Percentiles rank a stretch among this genome's conserved stretches.
These are phyloP conservation scores for Populus davidiana DNA, from an alignment of 345 rosid genomes.

Conservation along the genomic window DNA sequence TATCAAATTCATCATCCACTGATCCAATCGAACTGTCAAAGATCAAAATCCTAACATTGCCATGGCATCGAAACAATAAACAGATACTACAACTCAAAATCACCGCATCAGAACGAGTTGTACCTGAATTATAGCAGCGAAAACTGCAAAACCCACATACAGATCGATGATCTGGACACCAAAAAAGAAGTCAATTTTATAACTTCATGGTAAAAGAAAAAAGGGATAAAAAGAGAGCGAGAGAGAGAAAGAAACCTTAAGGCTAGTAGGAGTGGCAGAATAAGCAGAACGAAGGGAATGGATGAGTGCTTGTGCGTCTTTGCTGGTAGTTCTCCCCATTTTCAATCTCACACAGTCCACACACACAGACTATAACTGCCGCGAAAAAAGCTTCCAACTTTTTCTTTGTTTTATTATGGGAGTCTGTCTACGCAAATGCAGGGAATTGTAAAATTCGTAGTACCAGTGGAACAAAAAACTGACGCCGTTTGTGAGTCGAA, in stretches of 20 bases:
- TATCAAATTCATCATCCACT: neutral
- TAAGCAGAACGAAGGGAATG: slow-evolving; percentile 75
- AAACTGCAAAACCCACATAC: slow-evolving; percentile 72
- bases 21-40: neutral
- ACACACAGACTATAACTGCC: too few species aligned
- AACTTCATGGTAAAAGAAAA: neutral
- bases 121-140: slow-evolving; percentile 90
- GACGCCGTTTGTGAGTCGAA: neutral
- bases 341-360: neutral
- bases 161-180: slow-evolving; percentile 75
- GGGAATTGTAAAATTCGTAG: too few species aligned
- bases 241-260: slow-evolving; percentile 46
- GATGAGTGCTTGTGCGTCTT: slow-evolving; percentile 69
- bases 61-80: neutral
- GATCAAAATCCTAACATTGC: neutral
- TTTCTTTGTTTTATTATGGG: neutral
- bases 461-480: neutral
- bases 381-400: neutral
- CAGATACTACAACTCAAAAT: neutral
- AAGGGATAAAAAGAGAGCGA: neutral
- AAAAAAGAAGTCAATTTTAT: neutral
- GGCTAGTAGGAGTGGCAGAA: slow-evolving; percentile 62
- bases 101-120: neutral
- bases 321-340: slow-evolving; percentile 67
- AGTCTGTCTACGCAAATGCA: too few species aligned